Base-by-base conservation (phyloP, 768 basidiomycete genomes). In the Phylloporus arenicola region DNA sequence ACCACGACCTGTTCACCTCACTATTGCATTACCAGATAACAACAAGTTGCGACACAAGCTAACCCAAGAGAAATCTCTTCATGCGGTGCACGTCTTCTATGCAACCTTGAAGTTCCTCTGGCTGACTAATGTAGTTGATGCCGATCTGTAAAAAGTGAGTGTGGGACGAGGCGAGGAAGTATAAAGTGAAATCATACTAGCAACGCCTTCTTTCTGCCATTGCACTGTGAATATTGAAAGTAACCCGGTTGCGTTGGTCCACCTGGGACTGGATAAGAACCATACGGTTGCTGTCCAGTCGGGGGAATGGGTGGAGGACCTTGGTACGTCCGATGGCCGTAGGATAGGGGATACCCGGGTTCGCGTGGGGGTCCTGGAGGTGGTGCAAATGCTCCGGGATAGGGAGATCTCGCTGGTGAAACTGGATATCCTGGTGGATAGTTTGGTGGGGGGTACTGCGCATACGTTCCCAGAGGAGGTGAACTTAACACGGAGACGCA, bases 221-320 rank as follows among this genome's bases (percentile, higher is more conserved):
- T 90, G 63, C 94, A 96, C 58, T 91, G 89, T 3, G 91, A 93
- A 60, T 91, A 92, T 58, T 88, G 84, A 73, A 91, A 93, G 67
- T 68, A 88, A 2, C 80, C 77, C 56, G 86, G 81, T 33, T 74
- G 71, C 45, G 68, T 65, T 30, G 72, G 72, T 38, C 76, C 71
- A 17, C 76, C 69, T 2, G 69, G 50, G 19, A 68, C 73, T 52
- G 81, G 72, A 67, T 81, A 80, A 10, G 82, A 79, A 2, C 84
- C 82, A 56, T 84, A 88, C 52, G 75, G 63, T 58, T 90, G 88
- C 25, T 76, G 68, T 38, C 77, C 71, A 4, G 70, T 57, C 2
- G 84, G 83, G 13, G 84, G 83, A 61, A 65, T 72, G 8, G 71
- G 74, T 41, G 82, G 80, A 30, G 76, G 72, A 4, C 60, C 22